Evolutionary conservation across 352 stramenopile genomes (phyloP).

Genomic region (Globisporangium iwayamae): DNA sequence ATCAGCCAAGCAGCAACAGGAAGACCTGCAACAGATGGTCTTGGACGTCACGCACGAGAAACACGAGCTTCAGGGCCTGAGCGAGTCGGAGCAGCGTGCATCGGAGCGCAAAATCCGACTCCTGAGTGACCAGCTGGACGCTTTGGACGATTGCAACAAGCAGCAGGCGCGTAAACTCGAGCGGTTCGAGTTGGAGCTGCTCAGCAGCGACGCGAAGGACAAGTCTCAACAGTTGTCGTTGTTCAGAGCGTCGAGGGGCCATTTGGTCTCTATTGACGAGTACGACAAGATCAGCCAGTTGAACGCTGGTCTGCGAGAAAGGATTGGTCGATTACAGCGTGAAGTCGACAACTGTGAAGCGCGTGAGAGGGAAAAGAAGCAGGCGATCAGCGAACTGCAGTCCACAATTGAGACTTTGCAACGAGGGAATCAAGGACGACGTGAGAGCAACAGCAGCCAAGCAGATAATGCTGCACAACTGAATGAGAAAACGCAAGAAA

Average conservation of each 20-base stretch:
- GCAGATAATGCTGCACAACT: not conserved
- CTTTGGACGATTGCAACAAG: slow-evolving; percentile 23
- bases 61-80: slow-evolving; percentile 36
- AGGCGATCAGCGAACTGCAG: slow-evolving; percentile 7
- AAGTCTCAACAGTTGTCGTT: not conserved
- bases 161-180: slow-evolving; percentile 13
- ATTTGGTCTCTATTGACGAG: not conserved
- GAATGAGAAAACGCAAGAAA: not conserved
- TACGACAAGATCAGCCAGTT: slow-evolving; percentile 4
- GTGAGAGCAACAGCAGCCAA: not conserved
- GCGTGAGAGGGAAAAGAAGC: not conserved
- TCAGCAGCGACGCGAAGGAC: not conserved
- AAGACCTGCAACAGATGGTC: slow-evolving; percentile 47
- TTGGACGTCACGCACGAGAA: slow-evolving; percentile 53
- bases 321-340: slow-evolving; percentile 2
- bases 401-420: not conserved
- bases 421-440: not conserved
- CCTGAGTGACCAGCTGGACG: slow-evolving; percentile 33
- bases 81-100: slow-evolving; percentile 34
- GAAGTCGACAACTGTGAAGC: slow-evolving; percentile 5
- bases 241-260: not conserved
- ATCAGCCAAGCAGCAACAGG: slow-evolving; percentile 45
- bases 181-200: slow-evolving; percentile 16
- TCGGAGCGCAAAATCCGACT: slow-evolving; percentile 24
- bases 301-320: slow-evolving; percentile 7